Percentiles rank a stretch among this genome's conserved stretches.
These are phyloP conservation scores for Diaporthe sp. DNA, from an alignment of 2,329 filamentous ascomycete species.

Conservation along the genomic window DNA sequence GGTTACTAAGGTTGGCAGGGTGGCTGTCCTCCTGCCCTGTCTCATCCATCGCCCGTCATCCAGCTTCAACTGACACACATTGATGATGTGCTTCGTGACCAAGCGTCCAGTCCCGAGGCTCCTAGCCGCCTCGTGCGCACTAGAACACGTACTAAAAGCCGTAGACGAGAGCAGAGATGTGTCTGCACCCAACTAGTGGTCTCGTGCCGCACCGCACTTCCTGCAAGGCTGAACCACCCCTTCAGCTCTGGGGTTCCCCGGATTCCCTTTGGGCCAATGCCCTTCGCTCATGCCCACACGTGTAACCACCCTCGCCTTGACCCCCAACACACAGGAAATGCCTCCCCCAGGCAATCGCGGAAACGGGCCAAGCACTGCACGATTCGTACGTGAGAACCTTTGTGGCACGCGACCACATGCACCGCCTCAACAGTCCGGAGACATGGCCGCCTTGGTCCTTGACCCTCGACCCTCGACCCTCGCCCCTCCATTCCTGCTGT, in stretches of 20 bases:
- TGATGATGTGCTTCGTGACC: conserved; percentile 1
- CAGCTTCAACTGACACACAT: background rate
- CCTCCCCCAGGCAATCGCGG: background rate
- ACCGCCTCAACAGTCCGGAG: background rate
- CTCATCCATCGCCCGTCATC: conserved; percentile 1
- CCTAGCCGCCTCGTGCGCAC: conserved; percentile 19
- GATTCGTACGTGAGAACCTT: conserved; percentile 27
- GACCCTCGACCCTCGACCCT: background rate
- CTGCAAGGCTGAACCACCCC: conserved; percentile 22
- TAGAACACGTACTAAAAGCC: background rate
- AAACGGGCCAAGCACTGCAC: conserved; percentile 12
- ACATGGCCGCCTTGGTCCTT: background rate
- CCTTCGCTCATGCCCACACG: conserved; percentile 13
- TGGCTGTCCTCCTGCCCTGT: background rate
- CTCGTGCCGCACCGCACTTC: conserved; percentile 23
- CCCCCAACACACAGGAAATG: background rate
- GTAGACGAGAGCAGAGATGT: background rate
- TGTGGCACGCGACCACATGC: conserved; percentile 21
- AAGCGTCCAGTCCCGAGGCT: conserved; percentile 10
- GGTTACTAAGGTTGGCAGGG: background rate
- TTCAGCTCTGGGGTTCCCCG: background rate
- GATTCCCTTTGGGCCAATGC: conserved; percentile 5
- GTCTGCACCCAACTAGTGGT: background rate
- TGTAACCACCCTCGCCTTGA: background rate
- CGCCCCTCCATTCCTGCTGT: background rate